Evolutionary conservation across 805 yeast genomes (phyloP).

Genomic region (Cyberlindnera mississippiensis): DNA sequence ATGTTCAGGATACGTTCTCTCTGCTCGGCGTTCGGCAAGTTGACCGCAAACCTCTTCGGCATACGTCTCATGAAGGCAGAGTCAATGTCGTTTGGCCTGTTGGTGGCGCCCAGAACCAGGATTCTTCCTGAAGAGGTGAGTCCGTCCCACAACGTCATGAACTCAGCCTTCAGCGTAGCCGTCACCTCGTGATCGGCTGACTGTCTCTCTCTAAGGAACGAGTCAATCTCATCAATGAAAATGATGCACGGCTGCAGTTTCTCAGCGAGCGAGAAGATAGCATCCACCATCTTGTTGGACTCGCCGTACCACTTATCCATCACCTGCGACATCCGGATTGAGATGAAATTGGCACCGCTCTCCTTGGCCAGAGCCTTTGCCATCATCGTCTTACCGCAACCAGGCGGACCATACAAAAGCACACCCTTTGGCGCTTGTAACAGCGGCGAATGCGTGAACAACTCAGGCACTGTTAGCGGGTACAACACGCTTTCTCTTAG

Average conservation of each 20-base stretch:
- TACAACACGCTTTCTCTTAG: constrained; percentile 82
- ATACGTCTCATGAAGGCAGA: constrained; percentile 87
- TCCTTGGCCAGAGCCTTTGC: constrained; percentile 94
- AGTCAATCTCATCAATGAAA: constrained; percentile 94
- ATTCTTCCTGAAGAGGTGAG: constrained; percentile 72
- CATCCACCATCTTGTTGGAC: constrained; percentile 89
- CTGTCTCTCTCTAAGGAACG: constrained; percentile 82
- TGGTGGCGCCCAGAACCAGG: constrained; percentile 91
- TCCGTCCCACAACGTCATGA: constrained; percentile 98
- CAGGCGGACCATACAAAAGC: constrained; percentile 90
- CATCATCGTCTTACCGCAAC: constrained; percentile 96
- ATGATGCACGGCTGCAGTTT: constrained; percentile 93
- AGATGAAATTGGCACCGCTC: constrained; percentile 86
- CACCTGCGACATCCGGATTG: constrained; percentile 86
- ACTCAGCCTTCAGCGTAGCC: constrained; percentile 90
- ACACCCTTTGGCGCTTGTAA: constrained; percentile 95
- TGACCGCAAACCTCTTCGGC: constrained; percentile 84
- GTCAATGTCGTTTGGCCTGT: constrained; percentile 88
- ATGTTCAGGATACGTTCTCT: constrained; percentile 68
- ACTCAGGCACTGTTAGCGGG: constrained; percentile 75
- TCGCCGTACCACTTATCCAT: constrained; percentile 99
- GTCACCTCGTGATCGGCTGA: constrained; percentile 92
- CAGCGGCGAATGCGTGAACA: constrained; percentile 68
- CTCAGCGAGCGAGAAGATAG: constrained; percentile 82
- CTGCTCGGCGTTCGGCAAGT: constrained; percentile 65